These are phyloP conservation scores for Debaryomyces castellii DNA, from an alignment of 805 yeast species.

Conservation along the genomic window DNA sequence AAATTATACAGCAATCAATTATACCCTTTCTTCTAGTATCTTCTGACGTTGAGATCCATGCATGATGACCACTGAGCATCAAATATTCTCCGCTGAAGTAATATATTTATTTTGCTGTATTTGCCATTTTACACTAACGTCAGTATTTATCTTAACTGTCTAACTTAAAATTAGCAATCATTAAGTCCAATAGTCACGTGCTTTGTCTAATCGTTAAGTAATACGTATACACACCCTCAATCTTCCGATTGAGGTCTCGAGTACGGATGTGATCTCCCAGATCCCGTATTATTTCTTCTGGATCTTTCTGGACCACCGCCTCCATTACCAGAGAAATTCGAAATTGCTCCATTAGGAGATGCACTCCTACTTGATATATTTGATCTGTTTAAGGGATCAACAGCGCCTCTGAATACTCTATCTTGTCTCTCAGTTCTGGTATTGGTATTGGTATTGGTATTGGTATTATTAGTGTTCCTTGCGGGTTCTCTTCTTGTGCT, in stretches of 20 bases:
- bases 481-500: constrained; percentile 4
- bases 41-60: background rate
- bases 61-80: background rate
- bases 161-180: background rate
- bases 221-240: background rate
- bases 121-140: background rate
- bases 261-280: constrained; percentile 22
- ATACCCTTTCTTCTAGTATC: background rate
- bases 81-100: background rate
- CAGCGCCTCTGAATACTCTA: background rate
- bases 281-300: constrained; percentile 8
- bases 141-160: background rate
- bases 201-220: too few relatives aligned
- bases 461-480: constrained; percentile 5
- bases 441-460: constrained; percentile 1
- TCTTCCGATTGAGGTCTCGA: constrained; percentile 13
- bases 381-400: background rate
- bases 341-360: background rate
- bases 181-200: too few relatives aligned
- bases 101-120: background rate
- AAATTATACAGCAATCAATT: background rate
- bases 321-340: background rate
- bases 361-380: background rate
- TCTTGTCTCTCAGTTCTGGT: constrained; percentile 1
- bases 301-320: constrained; percentile 20